Base-by-base conservation (phyloP, 306 rosid species). In the Neltuma alba region DNA sequence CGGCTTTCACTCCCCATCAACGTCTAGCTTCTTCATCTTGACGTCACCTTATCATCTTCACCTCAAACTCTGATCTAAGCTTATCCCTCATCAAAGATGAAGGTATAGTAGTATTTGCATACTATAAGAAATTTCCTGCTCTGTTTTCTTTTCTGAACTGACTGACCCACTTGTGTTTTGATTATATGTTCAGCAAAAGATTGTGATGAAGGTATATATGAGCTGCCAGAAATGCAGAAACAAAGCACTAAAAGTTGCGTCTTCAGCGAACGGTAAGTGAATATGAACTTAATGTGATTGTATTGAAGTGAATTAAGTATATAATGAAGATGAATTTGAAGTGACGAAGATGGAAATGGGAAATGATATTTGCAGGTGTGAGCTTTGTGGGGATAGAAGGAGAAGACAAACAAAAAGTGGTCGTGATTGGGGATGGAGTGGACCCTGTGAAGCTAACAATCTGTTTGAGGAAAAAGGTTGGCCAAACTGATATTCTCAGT, bases 161-260 rank as follows among this genome's bases (percentile, higher is more conserved):
- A 54, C 23, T 71, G 12, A 76, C 54, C 50, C 42, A 30, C 44
- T 61, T 34, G 27, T 1, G 45, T 75, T 12, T 15, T 47, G 54
- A 8, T 16, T 69, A 31, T 75, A 70, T 60, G 62, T 68, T 82
- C 85, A 87, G 92, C 86, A 79, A 60, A 87, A 85, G 85, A 85
- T 89, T 76, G 89, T 82, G 83, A 76, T 89, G 82, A 85, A 78
- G 72, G 91, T 87, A 33, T 1, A 48, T 2, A 90, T 90, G 90
- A 58, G 2, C 10, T 82, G 91, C 80, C 62, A 83, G 30, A 86
- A 86, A 58, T 84, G 90, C 79, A 72, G 76, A 7, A 78, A 66
- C 0, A 69, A 82, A 57, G 90, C 88, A 58, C 79, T 90, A 21
- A 23, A 50, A 80, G 74, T 81, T 73, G 83, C 10, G 4, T 81